A percentile compares a stretch with the other conserved stretches of the same genome.
phyloP scores from a whole-genome alignment of 352 stramenopile genomes.

The Globisporangium middletonii region DNA sequence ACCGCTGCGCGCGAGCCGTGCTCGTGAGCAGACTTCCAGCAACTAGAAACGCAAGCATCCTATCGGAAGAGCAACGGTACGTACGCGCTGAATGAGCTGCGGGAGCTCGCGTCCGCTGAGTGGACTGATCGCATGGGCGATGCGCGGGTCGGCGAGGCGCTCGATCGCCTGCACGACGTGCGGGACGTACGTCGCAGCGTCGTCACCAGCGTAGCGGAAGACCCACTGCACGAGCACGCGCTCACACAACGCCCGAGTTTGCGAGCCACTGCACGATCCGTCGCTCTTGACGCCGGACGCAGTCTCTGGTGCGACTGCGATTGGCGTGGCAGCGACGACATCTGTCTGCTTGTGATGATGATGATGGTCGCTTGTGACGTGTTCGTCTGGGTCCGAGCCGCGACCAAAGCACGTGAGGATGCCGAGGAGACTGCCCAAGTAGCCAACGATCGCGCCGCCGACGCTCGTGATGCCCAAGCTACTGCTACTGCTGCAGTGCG shows the following conservation, averaged over 20 bases:
- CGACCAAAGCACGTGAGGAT: conserved; percentile 16
- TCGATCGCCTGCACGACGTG: conserved; percentile 34
- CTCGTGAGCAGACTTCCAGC: background rate
- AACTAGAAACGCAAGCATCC: background rate
- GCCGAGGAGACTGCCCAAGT: conserved; percentile 20
- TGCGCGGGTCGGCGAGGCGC: conserved; percentile 36
- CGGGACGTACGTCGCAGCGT: conserved; percentile 22
- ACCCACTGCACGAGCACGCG: conserved; percentile 40
- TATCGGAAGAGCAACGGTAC: background rate
- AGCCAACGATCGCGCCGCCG: conserved; percentile 11
- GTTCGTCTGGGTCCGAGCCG: conserved; percentile 6
- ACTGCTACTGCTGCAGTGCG: background rate
- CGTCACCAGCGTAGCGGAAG: conserved; percentile 27
- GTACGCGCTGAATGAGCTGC: conserved; percentile 31
- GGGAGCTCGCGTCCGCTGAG: conserved; percentile 5
- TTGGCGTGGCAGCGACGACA: background rate
- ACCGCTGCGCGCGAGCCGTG: conserved; percentile 21
- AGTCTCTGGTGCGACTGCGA: background rate
- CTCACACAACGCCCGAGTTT: conserved; percentile 7
- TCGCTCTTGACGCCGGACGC: background rate
- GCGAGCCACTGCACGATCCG: background rate
- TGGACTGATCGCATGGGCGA: conserved; percentile 15
- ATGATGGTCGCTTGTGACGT: conserved; percentile 8
- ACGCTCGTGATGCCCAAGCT: background rate
- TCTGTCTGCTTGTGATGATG: conserved; percentile 1